phyloP scores from a whole-genome alignment of 2,329 filamentous ascomycete species.

The Alternaria triticimaculans region DNA sequence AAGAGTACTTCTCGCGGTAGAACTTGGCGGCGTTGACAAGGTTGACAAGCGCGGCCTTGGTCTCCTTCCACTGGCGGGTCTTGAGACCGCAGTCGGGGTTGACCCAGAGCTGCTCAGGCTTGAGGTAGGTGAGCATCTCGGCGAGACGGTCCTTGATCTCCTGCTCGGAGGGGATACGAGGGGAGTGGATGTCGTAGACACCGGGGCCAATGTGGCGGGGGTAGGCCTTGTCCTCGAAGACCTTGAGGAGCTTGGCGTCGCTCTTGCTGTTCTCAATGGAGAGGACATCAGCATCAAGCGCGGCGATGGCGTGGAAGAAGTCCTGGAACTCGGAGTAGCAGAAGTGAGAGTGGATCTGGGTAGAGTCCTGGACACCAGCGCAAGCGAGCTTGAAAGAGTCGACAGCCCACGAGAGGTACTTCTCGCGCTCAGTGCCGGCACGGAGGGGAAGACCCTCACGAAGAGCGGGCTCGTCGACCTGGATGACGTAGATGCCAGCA shows the following conservation, averaged over 20 bases:
- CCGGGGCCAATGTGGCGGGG: slow-evolving; percentile 97
- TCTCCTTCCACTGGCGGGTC: slow-evolving; percentile 98
- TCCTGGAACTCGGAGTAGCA: slow-evolving; percentile 99
- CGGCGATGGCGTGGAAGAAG: slow-evolving; percentile 99
- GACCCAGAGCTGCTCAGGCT: slow-evolving; percentile 99
- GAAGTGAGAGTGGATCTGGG: slow-evolving; percentile 99
- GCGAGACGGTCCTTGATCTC: slow-evolving; percentile 98
- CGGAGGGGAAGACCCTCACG: slow-evolving; percentile 99
- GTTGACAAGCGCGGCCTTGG: slow-evolving; percentile 93
- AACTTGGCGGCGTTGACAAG: slow-evolving; percentile 98
- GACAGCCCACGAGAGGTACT: slow-evolving; percentile 97
- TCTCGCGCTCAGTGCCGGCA: slow-evolving; percentile 89
- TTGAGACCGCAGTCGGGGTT: slow-evolving; percentile 99
- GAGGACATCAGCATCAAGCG: slow-evolving; percentile 96
- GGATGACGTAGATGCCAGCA: slow-evolving; percentile 96
- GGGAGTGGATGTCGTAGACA: slow-evolving; percentile 99
- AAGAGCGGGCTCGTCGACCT: slow-evolving; percentile 98
- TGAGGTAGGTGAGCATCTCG: slow-evolving; percentile 96
- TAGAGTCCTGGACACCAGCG: slow-evolving; percentile 90
- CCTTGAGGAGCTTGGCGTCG: slow-evolving; percentile 97
- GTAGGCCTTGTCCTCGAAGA: slow-evolving; percentile 97
- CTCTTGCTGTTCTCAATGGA: slow-evolving; percentile 99
- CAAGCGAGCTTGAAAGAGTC: slow-evolving; percentile 97
- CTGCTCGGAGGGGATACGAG: slow-evolving; percentile 93
- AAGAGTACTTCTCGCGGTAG: slow-evolving; percentile 88